These are phyloP conservation scores for Encephalitozoon romaleae DNA, from an alignment of 371 early-diverging fungal species.

Conservation along the genomic window DNA sequence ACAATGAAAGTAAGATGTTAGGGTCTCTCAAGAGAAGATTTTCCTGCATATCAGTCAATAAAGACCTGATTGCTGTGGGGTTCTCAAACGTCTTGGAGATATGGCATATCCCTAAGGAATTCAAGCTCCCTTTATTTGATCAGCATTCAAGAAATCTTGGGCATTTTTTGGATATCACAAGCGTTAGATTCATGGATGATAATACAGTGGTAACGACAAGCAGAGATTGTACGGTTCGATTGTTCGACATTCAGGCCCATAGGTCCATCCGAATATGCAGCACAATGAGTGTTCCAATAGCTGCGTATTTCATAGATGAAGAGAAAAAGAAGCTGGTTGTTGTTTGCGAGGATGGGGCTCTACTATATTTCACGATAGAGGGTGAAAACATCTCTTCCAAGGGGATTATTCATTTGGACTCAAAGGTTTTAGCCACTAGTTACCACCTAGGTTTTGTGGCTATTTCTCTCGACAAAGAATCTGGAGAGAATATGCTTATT, in stretches of 20 bases:
- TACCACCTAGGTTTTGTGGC: neutral
- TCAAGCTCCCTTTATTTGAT: constrained; percentile 33
- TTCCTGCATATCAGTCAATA: neutral
- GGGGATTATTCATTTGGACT: neutral
- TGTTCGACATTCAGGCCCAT: constrained; percentile 11
- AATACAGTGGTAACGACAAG: constrained; percentile 12
- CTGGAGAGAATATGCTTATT: constrained; percentile 3
- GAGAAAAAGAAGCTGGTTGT: neutral
- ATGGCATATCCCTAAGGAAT: constrained; percentile 44
- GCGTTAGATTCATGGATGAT: constrained; percentile 9
- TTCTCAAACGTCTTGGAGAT: constrained; percentile 27
- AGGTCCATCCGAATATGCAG: neutral
- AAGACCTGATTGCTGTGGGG: constrained; percentile 19
- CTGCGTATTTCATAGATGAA: neutral
- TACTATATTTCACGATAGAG: neutral
- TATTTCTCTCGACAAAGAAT: neutral
- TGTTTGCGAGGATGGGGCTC: constrained; percentile 4
- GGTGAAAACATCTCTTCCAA: neutral
- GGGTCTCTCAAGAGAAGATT: constrained; percentile 1
- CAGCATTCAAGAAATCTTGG: constrained; percentile 6
- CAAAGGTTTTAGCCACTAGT: neutral
- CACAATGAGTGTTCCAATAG: constrained; percentile 11
- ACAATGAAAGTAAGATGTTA: constrained; percentile 16
- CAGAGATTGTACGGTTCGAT: constrained; percentile 30
- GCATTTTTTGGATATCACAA: constrained; percentile 9